phyloP scores from a whole-genome alignment of 768 basidiomycete genomes.

The Naganishia antarctica region DNA sequence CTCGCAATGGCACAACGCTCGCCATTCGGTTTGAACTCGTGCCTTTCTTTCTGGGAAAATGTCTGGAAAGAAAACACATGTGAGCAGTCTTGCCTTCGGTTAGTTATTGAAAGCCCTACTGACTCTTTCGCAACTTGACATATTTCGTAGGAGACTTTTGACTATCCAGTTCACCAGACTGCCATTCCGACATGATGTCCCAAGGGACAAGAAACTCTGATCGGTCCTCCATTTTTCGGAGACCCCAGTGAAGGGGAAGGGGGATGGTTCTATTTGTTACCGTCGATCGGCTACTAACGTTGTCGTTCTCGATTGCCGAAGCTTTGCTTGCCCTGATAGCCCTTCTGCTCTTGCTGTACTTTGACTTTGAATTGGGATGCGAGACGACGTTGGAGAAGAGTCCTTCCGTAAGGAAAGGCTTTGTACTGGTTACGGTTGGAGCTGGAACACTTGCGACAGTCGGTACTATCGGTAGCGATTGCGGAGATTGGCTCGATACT shows the following conservation, averaged over 20 bases:
- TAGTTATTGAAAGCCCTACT: not conserved
- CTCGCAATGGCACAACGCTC: conserved; percentile 45
- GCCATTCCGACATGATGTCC: conserved; percentile 23
- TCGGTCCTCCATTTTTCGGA: conserved; percentile 32
- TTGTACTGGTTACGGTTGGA: not conserved
- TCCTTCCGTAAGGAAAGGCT: conserved; percentile 6
- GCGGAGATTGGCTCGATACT: not conserved
- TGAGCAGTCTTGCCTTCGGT: not conserved
- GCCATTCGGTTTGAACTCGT: conserved; percentile 23
- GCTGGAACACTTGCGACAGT: not conserved
- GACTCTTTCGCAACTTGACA: conserved; percentile 5
- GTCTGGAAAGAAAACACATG: conserved; percentile 24
- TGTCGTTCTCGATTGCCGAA: not conserved
- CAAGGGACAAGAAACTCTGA: conserved; percentile 42
- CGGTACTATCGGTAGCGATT: not conserved
- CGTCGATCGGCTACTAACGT: not conserved
- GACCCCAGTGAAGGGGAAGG: conserved; percentile 23
- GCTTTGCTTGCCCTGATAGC: conserved; percentile 19
- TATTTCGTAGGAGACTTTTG: conserved; percentile 17
- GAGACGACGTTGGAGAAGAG: conserved; percentile 21
- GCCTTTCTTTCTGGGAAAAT: conserved; percentile 36
- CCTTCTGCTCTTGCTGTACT: conserved; percentile 3
- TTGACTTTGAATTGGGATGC: conserved; percentile 8
- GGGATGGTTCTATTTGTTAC: conserved; percentile 9
- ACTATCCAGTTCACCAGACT: conserved; percentile 3